These are phyloP conservation scores for Claviceps pazoutovae DNA, from an alignment of 2,329 filamentous ascomycete species.

Conservation along the genomic window DNA sequence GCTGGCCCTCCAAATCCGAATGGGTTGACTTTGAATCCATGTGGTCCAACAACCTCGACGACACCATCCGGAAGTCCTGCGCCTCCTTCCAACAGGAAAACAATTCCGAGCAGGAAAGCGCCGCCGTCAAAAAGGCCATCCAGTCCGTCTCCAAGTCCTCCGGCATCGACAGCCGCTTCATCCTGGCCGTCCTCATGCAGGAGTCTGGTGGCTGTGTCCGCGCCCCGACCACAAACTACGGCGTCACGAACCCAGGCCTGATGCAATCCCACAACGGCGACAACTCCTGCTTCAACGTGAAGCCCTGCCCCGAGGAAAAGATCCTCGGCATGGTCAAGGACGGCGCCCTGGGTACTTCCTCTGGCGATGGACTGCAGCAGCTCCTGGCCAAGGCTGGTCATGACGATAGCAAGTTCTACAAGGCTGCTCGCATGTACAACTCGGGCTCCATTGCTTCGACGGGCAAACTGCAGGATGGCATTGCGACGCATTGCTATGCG, in stretches of 20 bases:
- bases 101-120: slow-evolving; percentile 11
- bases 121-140: slow-evolving; percentile 19
- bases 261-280: slow-evolving; percentile 25
- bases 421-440: slow-evolving; percentile 34
- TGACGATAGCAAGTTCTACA: slow-evolving; percentile 23
- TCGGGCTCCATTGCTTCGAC: slow-evolving; percentile 25
- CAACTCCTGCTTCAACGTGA: slow-evolving; percentile 18
- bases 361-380: slow-evolving; percentile 25
- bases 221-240: slow-evolving; percentile 23
- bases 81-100: slow-evolving; percentile 5
- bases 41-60: slow-evolving; percentile 11
- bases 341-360: slow-evolving; percentile 26
- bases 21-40: slow-evolving; percentile 19
- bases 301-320: slow-evolving; percentile 13
- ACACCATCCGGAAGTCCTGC: slow-evolving; percentile 7
- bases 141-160: slow-evolving; percentile 14
- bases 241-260: slow-evolving; percentile 28
- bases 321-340: slow-evolving; percentile 23
- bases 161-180: slow-evolving; percentile 25
- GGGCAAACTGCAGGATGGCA: slow-evolving; percentile 24
- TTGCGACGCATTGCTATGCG: slow-evolving; percentile 36
- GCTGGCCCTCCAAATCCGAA: slow-evolving; percentile 16
- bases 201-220: slow-evolving; percentile 31
- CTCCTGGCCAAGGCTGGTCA: slow-evolving; percentile 16
- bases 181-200: slow-evolving; percentile 29